A percentile compares a stretch with the other conserved stretches of the same genome.
Evolutionary conservation across 345 rosid species (phyloP).

Genomic region (Schrenkiella parvula): DNA sequence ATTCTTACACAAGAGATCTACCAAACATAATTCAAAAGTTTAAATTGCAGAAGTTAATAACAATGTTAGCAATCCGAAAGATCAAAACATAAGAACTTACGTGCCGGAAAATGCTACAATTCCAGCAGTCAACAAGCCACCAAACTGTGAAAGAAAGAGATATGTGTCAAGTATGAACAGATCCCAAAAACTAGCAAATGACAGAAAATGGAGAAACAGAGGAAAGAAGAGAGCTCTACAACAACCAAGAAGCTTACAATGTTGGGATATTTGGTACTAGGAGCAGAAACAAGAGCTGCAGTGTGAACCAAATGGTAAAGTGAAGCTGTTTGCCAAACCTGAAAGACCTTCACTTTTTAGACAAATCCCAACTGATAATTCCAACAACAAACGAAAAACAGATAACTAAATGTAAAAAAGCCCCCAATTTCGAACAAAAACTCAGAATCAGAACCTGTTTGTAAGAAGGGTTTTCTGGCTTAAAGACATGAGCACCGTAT

Average conservation of each 20-base stretch:
- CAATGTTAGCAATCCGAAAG: neutral
- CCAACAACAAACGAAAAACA: neutral
- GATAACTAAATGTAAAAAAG: neutral
- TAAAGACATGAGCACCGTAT: slow-evolving; percentile 79
- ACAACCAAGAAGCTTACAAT: slow-evolving; percentile 40
- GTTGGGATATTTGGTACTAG: slow-evolving; percentile 60
- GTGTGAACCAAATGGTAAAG: slow-evolving; percentile 91
- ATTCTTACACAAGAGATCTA: no score
- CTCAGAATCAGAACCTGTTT: slow-evolving; percentile 51
- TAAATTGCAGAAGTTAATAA: neutral
- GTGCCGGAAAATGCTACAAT: slow-evolving; percentile 81
- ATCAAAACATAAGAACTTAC: slow-evolving; percentile 48
- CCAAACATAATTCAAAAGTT: neutral
- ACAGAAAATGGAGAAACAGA: neutral
- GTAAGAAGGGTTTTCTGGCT: slow-evolving; percentile 70
- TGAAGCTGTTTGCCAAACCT: slow-evolving; percentile 98
- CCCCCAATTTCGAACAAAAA: neutral
- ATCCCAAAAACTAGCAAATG: neutral
- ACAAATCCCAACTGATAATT: neutral
- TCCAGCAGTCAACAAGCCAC: slow-evolving; percentile 83
- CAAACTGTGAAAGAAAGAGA: slow-evolving; percentile 57
- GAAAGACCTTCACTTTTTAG: neutral
- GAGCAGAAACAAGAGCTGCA: slow-evolving; percentile 81
- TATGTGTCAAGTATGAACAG: neutral
- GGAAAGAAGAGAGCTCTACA: neutral